Percentiles rank a stretch among this genome's conserved stretches.
Conservation (phyloP, 441 rosid genomes). For the Croton setiger region DNA sequence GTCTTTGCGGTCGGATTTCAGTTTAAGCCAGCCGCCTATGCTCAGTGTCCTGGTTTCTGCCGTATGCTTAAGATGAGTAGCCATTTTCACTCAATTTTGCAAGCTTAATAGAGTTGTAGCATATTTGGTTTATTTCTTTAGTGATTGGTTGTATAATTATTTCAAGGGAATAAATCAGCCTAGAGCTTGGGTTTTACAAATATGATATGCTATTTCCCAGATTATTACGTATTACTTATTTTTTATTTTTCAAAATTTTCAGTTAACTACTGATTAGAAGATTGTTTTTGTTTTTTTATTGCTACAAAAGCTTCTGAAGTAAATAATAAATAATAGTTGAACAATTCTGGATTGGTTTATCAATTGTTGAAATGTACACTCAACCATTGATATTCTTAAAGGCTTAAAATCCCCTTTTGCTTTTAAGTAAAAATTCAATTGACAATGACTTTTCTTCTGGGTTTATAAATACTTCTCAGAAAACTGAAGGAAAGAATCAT, state of each 20-base stretch:
- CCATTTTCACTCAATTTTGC: slow-evolving; percentile 26
- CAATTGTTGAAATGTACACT: slow-evolving; percentile 5
- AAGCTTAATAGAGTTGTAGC: slow-evolving; percentile 9
- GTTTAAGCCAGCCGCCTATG: slow-evolving; percentile 22
- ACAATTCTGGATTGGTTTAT: too few species aligned
- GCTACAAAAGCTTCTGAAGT: neutral
- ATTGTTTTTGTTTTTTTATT: too few species aligned
- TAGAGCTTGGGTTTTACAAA: neutral
- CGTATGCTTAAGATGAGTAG: slow-evolving; percentile 7
- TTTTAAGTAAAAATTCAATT: slow-evolving; percentile 3
- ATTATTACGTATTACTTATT: too few species aligned
- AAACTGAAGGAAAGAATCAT: slow-evolving; percentile 28
- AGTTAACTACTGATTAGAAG: neutral
- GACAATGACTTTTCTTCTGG: neutral
- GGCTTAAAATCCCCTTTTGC: slow-evolving; percentile 13
- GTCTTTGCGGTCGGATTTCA: slow-evolving; percentile 76
- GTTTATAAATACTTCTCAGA: neutral
- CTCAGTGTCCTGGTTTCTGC: slow-evolving; percentile 3
- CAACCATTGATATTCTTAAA: slow-evolving; percentile 7
- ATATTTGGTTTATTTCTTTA: neutral
- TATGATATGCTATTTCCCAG: too few species aligned
- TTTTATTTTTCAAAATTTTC: too few species aligned
- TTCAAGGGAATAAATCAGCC: neutral
- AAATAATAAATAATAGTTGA: too few species aligned
- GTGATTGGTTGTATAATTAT: neutral